Percentiles rank a stretch among this genome's conserved stretches.
Conservation (phyloP, 78 protist genomes). For the Thecamonas trahens region DNA sequence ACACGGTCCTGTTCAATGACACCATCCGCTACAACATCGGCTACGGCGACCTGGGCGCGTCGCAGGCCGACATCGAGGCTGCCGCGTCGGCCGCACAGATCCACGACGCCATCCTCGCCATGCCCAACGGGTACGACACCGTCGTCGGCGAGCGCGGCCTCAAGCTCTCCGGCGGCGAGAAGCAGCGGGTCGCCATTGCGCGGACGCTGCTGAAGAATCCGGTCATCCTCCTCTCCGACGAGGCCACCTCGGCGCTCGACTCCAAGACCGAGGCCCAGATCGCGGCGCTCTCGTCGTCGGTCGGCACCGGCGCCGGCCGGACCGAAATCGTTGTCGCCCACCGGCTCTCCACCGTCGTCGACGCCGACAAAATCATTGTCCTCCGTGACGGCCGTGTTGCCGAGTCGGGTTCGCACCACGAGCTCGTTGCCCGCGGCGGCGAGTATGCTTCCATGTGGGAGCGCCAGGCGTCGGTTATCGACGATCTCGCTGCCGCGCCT, state of each 20-base stretch:
- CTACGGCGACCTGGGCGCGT: constrained; percentile 41
- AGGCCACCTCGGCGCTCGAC: constrained; percentile 86
- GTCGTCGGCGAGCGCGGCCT: constrained; percentile 86
- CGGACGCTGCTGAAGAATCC: constrained; percentile 59
- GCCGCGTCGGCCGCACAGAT: constrained; percentile 55
- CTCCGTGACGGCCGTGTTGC: not conserved
- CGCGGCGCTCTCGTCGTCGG: not conserved
- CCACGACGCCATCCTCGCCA: constrained; percentile 34
- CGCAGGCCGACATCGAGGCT: constrained; percentile 14
- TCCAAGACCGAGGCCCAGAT: constrained; percentile 73
- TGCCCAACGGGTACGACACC: constrained; percentile 79
- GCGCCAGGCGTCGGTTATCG: no score
- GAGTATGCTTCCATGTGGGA: not conserved
- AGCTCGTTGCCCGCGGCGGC: not conserved
- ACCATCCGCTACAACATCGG: constrained; percentile 50
- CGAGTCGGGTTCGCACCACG: not conserved
- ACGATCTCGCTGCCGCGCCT: no score
- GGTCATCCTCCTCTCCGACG: constrained; percentile 85
- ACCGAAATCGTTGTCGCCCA: constrained; percentile 80
- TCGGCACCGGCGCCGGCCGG: not conserved
- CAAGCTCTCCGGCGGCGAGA: constrained; percentile 76
- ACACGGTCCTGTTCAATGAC: constrained; percentile 82
- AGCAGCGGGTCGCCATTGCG: constrained; percentile 82
- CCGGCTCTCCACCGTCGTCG: constrained; percentile 59
- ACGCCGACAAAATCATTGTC: constrained; percentile 65